These are phyloP conservation scores for Mortierella sp. DNA, from an alignment of 371 early-diverging fungal genomes.

Conservation along the genomic window DNA sequence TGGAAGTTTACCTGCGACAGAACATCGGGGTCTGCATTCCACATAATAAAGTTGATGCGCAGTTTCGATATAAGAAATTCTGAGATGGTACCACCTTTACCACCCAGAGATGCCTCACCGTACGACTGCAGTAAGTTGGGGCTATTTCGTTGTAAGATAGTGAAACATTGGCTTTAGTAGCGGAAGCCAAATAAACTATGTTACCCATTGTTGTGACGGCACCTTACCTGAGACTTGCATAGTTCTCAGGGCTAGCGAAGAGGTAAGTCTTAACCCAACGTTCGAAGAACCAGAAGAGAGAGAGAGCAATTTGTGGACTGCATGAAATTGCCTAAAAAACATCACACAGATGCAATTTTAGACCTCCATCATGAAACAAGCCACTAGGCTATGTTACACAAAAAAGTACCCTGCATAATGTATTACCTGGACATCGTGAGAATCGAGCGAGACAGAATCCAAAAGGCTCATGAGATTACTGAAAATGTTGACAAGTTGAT, in stretches of 20 bases:
- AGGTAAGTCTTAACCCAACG: slow-evolving; percentile 83
- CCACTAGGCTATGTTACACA: background rate
- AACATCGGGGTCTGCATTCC: slow-evolving; percentile 83
- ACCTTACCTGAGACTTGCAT: slow-evolving; percentile 67
- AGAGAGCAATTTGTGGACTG: slow-evolving; percentile 81
- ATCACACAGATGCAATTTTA: background rate
- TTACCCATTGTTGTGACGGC: background rate
- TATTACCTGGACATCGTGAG: slow-evolving; percentile 62
- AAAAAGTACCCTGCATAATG: background rate
- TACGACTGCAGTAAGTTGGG: slow-evolving; percentile 68
- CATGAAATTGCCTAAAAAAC: slow-evolving; percentile 65
- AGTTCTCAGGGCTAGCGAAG: slow-evolving; percentile 72
- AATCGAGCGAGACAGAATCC: slow-evolving; percentile 61
- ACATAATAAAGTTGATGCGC: slow-evolving; percentile 72
- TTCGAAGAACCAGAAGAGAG: slow-evolving; percentile 81
- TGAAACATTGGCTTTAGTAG: background rate
- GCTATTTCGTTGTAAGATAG: slow-evolving; percentile 29
- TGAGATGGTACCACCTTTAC: slow-evolving; percentile 70
- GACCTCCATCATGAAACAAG: background rate
- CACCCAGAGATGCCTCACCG: slow-evolving; percentile 68
- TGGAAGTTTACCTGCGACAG: slow-evolving; percentile 60
- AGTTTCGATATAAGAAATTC: slow-evolving; percentile 74
- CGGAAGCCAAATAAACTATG: background rate
- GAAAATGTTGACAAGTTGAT: slow-evolving; percentile 69
- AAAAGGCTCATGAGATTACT: slow-evolving; percentile 65